Base-by-base conservation (phyloP, 768 basidiomycete genomes). In the Collybia sordida region DNA sequence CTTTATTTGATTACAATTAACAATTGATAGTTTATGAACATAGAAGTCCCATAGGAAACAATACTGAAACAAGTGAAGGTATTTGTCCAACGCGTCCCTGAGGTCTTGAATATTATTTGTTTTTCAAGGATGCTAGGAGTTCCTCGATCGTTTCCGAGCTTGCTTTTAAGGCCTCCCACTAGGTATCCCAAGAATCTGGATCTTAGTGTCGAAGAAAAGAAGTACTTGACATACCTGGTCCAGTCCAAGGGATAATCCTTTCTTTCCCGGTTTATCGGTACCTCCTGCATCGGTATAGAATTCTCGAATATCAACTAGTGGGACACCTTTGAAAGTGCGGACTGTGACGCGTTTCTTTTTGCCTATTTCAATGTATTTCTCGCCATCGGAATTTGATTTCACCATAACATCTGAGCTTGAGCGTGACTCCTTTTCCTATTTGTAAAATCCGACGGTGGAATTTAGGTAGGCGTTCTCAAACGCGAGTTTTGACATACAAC, bases 211-310 rank as follows among this genome's bases (percentile, higher is more conserved):
- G 23, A 28, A 52, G 3, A 17, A 2, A 7, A 25, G 14, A 28
- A 40, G 42, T 21, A 25, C 7, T 14, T 5, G 4, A 60, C 70
- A 40, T 53, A 86, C 86, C 75, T 89, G 88, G 17, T 90, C 88
- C 2, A 69, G 41, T 12, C 70, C 64, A 22, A 93, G 71, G 0
- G 85, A 78, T 45, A 92, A 87, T 7, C 89, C 90, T 58, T 91
- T 93, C 66, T 90, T 92, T 0, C 88, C 88, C 0, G 90, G 90
- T 53, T 86, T 89, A 55, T 80, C 75, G 4, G 83, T 81, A 1
- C 78, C 67, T 6, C 68, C 72, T 36, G 59, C 69, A 18, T 67
- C 62, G 3, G 31, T 31, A 45, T 87, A 93, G 57, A 77, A 92
- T 62, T 92, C 88, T 35, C 90, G 81, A 46, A 92, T 88, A 59